A percentile compares a stretch with the other conserved stretches of the same genome.
Evolutionary conservation across 1,139 yeast species (phyloP).

Genomic region (Geotrichum aggregatum): DNA sequence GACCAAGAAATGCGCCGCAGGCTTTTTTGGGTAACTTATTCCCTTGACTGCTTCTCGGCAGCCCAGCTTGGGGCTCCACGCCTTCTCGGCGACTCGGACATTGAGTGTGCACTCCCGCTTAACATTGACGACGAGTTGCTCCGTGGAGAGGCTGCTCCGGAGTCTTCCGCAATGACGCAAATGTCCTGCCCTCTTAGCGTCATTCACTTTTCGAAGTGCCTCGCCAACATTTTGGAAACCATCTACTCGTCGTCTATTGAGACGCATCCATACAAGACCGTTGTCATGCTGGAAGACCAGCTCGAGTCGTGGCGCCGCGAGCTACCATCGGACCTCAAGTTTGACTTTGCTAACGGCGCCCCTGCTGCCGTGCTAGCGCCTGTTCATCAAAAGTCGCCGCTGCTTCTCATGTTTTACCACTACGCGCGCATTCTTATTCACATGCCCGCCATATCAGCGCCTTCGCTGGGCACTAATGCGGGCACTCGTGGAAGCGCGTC

Average conservation of each 20-base stretch:
- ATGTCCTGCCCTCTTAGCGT: conserved; percentile 32
- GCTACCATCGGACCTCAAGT: conserved; percentile 56
- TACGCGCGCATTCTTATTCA: conserved; percentile 78
- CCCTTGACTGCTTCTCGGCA: conserved; percentile 71
- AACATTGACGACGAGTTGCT: conserved; percentile 49
- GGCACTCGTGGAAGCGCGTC: conserved; percentile 49
- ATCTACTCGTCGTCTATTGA: conserved; percentile 43
- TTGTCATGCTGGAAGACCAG: conserved; percentile 55
- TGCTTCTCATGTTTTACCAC: conserved; percentile 64
- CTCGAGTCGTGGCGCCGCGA: conserved; percentile 78
- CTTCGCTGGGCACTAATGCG: conserved; percentile 26
- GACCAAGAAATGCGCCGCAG: conserved; percentile 82
- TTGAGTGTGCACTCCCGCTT: conserved; percentile 81
- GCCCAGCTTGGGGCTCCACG: conserved; percentile 80
- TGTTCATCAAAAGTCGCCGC: conserved; percentile 51
- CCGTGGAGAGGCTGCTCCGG: conserved; percentile 55
- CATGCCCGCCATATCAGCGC: conserved; percentile 63
- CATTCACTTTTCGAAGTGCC: conserved; percentile 64
- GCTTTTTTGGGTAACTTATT: conserved; percentile 78
- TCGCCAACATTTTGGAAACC: conserved; percentile 70
- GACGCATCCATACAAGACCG: conserved; percentile 43
- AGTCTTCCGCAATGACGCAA: conserved; percentile 18
- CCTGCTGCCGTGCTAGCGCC: conserved; percentile 42
- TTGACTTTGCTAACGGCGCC: conserved; percentile 63
- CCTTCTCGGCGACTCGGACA: conserved; percentile 69